Percentiles rank a stretch among this genome's conserved stretches.
Conservation (phyloP, 768 basidiomycete genomes). For the Collybiopsis confluens region DNA sequence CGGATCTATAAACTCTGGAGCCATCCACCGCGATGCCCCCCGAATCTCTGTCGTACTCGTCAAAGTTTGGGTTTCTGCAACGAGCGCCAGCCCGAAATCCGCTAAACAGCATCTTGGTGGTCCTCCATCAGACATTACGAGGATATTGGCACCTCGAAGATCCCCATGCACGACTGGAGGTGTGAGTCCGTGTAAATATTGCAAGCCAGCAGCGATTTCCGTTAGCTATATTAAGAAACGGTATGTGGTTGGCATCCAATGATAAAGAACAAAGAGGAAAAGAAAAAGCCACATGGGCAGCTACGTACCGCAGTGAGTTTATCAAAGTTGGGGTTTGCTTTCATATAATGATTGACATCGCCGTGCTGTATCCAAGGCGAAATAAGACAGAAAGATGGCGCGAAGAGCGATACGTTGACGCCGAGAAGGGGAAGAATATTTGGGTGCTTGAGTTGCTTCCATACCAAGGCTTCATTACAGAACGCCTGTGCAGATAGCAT, state of each 20-base stretch:
- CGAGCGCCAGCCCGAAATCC: constrained; percentile 17
- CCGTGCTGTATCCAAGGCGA: not conserved
- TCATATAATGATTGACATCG: not conserved
- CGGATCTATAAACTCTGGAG: constrained; percentile 18
- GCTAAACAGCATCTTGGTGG: constrained; percentile 13
- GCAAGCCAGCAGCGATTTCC: constrained; percentile 18
- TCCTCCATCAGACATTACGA: constrained; percentile 14
- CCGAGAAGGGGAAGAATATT: not conserved
- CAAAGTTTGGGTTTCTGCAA: constrained; percentile 8
- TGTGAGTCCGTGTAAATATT: constrained; percentile 19
- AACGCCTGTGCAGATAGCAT: not conserved
- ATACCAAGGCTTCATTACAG: not conserved
- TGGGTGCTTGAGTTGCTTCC: not conserved
- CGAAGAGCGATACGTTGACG: not conserved
- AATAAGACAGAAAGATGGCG: not conserved
- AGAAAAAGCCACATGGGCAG: not conserved
- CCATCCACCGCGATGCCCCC: constrained; percentile 16
- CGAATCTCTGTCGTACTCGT: constrained; percentile 4
- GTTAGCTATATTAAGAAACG: not conserved
- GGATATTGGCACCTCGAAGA: constrained; percentile 21
- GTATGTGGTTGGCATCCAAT: too few species aligned
- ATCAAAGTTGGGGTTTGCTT: not conserved
- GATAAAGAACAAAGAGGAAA: too few species aligned
- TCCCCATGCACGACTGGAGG: constrained; percentile 23
- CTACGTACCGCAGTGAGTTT: not conserved